These are phyloP conservation scores for Reutealis trisperma DNA, from an alignment of 345 rosid genomes.

Conservation along the genomic window DNA sequence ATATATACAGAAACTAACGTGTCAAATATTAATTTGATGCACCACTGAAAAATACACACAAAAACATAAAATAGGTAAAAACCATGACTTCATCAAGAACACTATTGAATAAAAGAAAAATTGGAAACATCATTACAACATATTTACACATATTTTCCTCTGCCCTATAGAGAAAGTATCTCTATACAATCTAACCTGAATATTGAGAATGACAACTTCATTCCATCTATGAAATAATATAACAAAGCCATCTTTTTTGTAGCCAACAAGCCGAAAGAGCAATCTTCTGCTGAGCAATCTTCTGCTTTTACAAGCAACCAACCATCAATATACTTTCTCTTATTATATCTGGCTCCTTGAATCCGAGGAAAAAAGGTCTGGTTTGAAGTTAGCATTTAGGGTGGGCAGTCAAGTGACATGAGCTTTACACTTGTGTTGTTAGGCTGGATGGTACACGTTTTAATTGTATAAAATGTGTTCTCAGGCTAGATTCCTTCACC, in stretches of 20 bases:
- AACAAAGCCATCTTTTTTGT: neutral
- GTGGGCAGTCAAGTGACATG: constrained; percentile 14
- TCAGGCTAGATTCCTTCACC: constrained; percentile 71
- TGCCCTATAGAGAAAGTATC: constrained; percentile 16
- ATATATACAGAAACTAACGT: neutral
- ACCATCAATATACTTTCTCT: constrained; percentile 5
- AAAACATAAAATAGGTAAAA: neutral
- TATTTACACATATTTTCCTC: constrained; percentile 18
- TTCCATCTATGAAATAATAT: constrained; percentile 5
- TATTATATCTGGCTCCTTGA: constrained; percentile 3
- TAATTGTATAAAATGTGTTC: constrained; percentile 59
- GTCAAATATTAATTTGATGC: neutral
- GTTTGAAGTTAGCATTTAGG: constrained; percentile 25
- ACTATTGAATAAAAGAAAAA: constrained; percentile 2
- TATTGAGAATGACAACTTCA: constrained; percentile 5
- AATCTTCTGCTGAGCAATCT: constrained; percentile 2
- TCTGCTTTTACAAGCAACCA: constrained; percentile 13
- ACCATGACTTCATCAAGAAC: neutral
- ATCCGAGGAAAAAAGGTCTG: constrained; percentile 8
- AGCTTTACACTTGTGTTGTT: constrained; percentile 42
- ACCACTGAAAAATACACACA: neutral
- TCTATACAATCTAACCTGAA: constrained; percentile 24
- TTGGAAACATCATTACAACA: constrained; percentile 11
- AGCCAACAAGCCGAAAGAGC: neutral
- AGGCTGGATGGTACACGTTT: constrained; percentile 32